Evolutionary conservation across 495 filamentous ascomycete genomes (phyloP), one percentile per base, ranked within the genome.

Genomic region (Penicillium canariense): DNA sequence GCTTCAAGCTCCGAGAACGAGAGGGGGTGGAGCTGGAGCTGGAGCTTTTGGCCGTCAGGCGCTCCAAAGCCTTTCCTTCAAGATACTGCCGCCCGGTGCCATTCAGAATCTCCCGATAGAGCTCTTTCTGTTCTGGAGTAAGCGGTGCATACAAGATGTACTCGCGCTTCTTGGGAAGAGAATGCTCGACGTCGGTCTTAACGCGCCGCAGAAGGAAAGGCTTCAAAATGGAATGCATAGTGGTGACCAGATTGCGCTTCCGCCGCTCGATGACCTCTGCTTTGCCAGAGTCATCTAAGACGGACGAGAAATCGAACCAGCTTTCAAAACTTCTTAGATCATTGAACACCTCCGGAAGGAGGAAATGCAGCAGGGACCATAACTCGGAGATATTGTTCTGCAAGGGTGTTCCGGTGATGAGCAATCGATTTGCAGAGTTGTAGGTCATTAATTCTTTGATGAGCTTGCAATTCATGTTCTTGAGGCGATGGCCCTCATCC

Each of bases 401-500:
- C 2, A 98, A 71, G 0, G 94, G 94, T 0, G 94, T 98, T 5
- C 94, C 94, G 0, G 94, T 97, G 51, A 98, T 93, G 2, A 98
- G 83, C 0, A 97, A 82, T 42, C 94, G 80, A 52, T 93, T 96
- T 2, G 91, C 88, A 0, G 93, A 96, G 20, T 84, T 85, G 64
- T 97, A 97, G 0, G 85, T 84, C 57, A 91, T 86, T 0, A 98
- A 73, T 53, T 95, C 90, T 40, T 86, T 84, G 59, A 97, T 94
- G 4, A 98, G 81, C 58, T 89, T 88, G 48, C 92, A 94, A 59
- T 98, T 89, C 64, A 96, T 88, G 55, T 98, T 98, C 76, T 98
- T 98, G 77, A 98, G 83, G 5, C 94, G 89, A 67, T 98, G 94
- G 2, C 94, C 94, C 73, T 98, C 94, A 63, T 98, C 94, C 84